These are phyloP conservation scores for Penicillium psychrosexuale DNA, from an alignment of 2,329 filamentous ascomycete species.

Conservation along the genomic window DNA sequence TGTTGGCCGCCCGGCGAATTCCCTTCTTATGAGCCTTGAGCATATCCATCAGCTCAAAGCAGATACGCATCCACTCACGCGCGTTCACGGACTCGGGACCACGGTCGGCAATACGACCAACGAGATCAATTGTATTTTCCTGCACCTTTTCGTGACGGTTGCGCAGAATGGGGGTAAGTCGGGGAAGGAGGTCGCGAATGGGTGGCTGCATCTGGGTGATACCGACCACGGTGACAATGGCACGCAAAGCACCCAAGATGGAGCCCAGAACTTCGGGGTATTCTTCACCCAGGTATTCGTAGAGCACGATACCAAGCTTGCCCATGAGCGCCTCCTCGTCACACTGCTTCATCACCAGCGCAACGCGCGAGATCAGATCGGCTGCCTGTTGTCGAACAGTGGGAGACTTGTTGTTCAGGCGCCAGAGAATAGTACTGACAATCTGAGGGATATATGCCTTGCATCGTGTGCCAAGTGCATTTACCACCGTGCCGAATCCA, in stretches of 20 bases:
- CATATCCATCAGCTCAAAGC: conserved; percentile 98
- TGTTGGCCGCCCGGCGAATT: conserved; percentile 95
- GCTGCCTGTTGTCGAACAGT: conserved; percentile 96
- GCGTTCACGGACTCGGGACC: conserved; percentile 96
- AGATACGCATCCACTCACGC: conserved; percentile 99
- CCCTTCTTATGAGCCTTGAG: conserved; percentile 99
- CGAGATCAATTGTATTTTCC: conserved; percentile 97
- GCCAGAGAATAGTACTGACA: conserved; percentile 92
- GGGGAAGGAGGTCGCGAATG: conserved; percentile 91
- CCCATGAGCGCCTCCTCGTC: conserved; percentile 94
- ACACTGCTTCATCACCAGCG: conserved; percentile 98
- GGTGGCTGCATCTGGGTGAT: conserved; percentile 98
- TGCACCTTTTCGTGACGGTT: conserved; percentile 99
- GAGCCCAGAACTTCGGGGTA: conserved; percentile 97
- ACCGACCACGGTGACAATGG: conserved; percentile 95
- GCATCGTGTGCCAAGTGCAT: conserved; percentile 86
- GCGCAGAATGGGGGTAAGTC: conserved; percentile 93
- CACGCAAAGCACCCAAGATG: conserved; percentile 88
- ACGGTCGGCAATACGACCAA: conserved; percentile 95
- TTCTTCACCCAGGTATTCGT: conserved; percentile 97
- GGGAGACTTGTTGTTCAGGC: conserved; percentile 95
- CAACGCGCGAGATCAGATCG: conserved; percentile 92
- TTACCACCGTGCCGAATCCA: conserved; percentile 95
- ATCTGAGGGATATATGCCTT: conserved; percentile 97
- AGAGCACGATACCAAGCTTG: conserved; percentile 89